Conservation (phyloP, 2,329 filamentous ascomycete genomes). For the Ophiostoma piceae region DNA sequence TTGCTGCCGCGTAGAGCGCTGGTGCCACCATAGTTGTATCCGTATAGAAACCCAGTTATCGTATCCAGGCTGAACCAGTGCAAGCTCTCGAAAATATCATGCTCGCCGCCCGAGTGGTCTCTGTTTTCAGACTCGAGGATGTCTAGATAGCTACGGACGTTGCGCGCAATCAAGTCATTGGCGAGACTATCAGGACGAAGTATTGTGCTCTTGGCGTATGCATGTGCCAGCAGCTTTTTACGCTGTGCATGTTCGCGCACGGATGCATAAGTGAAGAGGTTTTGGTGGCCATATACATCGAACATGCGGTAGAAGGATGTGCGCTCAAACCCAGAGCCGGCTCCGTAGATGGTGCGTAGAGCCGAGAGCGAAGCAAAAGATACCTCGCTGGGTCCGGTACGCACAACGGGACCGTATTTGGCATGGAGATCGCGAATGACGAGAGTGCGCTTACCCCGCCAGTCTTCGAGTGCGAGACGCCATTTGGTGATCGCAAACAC, state of each 20-base stretch:
- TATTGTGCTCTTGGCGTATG: conserved; percentile 48
- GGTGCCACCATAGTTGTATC: conserved; percentile 40
- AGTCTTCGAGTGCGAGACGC: conserved; percentile 44
- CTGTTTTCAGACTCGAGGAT: conserved; percentile 25
- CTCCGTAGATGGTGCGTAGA: conserved; percentile 49
- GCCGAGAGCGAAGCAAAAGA: conserved; percentile 41
- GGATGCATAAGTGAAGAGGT: conserved; percentile 48
- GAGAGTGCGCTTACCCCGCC: conserved; percentile 39
- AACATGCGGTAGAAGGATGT: conserved; percentile 53
- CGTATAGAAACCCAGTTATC: conserved; percentile 50
- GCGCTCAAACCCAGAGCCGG: conserved; percentile 47
- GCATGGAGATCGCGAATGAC: conserved; percentile 41
- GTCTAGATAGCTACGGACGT: conserved; percentile 22
- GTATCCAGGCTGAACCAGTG: conserved; percentile 51
- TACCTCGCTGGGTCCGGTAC: conserved; percentile 45
- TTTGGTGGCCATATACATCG: conserved; percentile 47
- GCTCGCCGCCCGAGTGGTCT: conserved; percentile 17
- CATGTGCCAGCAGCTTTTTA: conserved; percentile 49
- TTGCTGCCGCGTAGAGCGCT: conserved; percentile 34
- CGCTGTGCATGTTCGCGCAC: conserved; percentile 42
- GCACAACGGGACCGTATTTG: conserved; percentile 44
- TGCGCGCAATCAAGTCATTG: conserved; percentile 34
- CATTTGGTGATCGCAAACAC: conserved; percentile 41
- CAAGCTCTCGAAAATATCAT: conserved; percentile 45
- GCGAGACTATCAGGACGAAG: conserved; percentile 36